Base-by-base conservation (phyloP, 176 grass and related monocot species). In the Cenchrus fungigraminus region DNA sequence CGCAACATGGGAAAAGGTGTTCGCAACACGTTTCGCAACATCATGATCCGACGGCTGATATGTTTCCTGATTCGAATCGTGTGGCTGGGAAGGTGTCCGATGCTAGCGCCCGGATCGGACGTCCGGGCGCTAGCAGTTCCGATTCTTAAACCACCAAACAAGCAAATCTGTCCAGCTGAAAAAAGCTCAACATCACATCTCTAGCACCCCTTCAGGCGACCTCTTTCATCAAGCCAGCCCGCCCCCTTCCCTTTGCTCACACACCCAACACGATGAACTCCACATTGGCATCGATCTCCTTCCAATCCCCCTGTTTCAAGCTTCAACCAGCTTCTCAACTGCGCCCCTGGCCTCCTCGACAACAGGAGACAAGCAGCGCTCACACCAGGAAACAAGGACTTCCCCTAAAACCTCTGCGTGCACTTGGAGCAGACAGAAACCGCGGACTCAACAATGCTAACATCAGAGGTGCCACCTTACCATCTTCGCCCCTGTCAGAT, bases 101-200 rank as follows among this genome's bases (percentile, higher is more conserved):
- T 25, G 25, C 25, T 25, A 25, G 25, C 25, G 25, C 25, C 25
- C 25, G 25, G 25, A 25, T 25, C 25, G 25, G 25, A 25, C 25
- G 25, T 25, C 25, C 25, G 25, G 25, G 25, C 25, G 25, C 25
- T 25, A 25, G 25, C 25, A 25, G 25, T 25, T 76, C 25, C 4
- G n/a, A 56, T 92, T 86, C 87, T 86, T 77, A 77, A 65, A 86
- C 74, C 70, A 73, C 32, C 79, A 79, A 45, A n/a, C 79, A 92
- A 92, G 91, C 76, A 85, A 83, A 52, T 59, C 16, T 65, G 67
- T 9, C 14, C 40, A 84, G 1, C 47, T 74, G 49, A 25, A 78
- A 78, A 25, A 78, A 78, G n/a, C 56, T 44, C 68, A 73, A 75
- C 68, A 81, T 54, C 77, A 76, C 34, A 80, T 19, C 73, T 14